phyloP scores from a whole-genome alignment of 176 grass and related monocot genomes.

The Bonia amplexicaulis region DNA sequence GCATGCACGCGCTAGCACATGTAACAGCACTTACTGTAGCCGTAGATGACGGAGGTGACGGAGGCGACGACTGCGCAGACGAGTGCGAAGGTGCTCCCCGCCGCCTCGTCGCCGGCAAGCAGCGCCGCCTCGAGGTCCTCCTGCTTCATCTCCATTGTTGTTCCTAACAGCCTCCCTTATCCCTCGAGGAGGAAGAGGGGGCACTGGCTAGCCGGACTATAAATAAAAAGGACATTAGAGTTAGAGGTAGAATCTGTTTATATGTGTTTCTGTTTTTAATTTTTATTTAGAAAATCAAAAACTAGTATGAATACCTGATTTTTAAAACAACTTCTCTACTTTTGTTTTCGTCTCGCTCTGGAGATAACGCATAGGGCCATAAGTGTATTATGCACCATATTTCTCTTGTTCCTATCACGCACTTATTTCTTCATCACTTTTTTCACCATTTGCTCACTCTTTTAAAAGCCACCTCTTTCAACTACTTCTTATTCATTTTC shows the following conservation, averaged over 20 bases:
- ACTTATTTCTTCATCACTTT: no score
- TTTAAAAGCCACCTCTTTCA: no score
- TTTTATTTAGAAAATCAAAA: no score
- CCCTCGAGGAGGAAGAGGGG: background rate
- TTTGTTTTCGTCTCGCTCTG: no score
- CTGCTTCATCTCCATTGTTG: background rate
- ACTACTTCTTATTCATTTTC: no score
- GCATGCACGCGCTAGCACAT: background rate
- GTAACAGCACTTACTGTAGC: conserved; percentile 22
- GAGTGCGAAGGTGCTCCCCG: conserved; percentile 11
- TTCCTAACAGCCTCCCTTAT: background rate
- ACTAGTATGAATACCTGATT: no score
- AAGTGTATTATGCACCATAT: no score
- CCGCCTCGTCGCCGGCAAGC: background rate
- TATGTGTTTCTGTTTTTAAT: no score
- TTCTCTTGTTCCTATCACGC: no score
- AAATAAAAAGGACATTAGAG: background rate
- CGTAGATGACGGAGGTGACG: conserved; percentile 39
- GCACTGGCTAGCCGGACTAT: background rate
- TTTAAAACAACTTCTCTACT: no score
- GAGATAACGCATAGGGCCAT: no score
- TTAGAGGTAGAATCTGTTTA: background rate
- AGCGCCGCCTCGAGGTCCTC: conserved; percentile 23
- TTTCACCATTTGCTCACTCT: no score
- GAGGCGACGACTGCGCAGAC: conserved; percentile 40